Conservation (phyloP, 345 rosid species). For the Citrus cavaleriei region DNA sequence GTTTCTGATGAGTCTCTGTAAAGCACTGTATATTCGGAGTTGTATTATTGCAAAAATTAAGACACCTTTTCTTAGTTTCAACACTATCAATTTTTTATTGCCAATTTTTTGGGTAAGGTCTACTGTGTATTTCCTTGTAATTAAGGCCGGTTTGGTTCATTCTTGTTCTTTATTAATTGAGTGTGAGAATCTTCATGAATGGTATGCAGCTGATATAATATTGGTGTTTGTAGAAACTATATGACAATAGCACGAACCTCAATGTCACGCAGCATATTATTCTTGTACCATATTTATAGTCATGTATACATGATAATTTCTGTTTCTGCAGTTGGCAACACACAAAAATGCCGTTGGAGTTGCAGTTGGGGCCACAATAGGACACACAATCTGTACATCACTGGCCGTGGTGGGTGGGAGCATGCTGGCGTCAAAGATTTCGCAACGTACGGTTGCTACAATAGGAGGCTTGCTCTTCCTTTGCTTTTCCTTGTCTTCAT, state of each 20-base stretch:
- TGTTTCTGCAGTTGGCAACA: conserved; percentile 75
- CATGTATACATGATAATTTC: background rate
- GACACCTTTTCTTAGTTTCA: no score
- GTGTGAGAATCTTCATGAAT: background rate
- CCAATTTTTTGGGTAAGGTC: background rate
- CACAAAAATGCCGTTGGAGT: conserved; percentile 96
- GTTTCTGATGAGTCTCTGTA: background rate
- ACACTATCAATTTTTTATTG: background rate
- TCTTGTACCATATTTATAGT: no score
- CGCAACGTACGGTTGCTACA: conserved; percentile 88
- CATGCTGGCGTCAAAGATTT: conserved; percentile 93
- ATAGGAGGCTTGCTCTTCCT: conserved; percentile 96
- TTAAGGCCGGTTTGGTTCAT: background rate
- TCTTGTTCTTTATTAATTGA: background rate
- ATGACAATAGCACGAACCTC: background rate
- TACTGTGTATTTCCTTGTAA: background rate
- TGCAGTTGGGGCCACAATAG: conserved; percentile 81
- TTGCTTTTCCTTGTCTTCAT: conserved; percentile 83
- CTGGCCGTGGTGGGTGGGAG: conserved; percentile 97
- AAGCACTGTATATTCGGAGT: background rate
- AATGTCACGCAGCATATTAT: background rate
- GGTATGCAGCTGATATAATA: background rate
- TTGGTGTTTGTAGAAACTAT: background rate
- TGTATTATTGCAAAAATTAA: background rate
- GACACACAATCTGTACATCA: conserved; percentile 89